Evolutionary conservation across 495 filamentous ascomycete genomes (phyloP), one percentile per base, ranked within the genome.

Genomic region (Trichoderma orchidacearum): DNA sequence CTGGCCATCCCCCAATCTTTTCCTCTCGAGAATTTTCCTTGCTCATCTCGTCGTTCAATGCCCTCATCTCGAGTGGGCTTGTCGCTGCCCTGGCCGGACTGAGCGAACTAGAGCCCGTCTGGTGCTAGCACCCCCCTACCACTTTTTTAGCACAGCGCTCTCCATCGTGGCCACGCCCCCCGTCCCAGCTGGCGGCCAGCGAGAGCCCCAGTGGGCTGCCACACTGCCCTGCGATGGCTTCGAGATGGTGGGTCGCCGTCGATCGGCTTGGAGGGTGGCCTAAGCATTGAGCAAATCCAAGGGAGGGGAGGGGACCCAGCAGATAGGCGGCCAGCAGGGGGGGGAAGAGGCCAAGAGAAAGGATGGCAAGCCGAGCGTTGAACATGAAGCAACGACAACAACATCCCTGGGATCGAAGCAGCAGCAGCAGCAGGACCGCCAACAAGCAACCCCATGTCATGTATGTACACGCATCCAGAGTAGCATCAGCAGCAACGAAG

Each of bases 381-480:
- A n/a, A n/a, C n/a, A n/a, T n/a, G n/a, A n/a, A n/a, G n/a, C n/a
- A n/a, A n/a, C n/a, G n/a, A n/a, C 41, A 48, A 48, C 41, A 25
- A 23, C 41, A 9, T 23, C 23, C 11, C 41, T 11, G 41, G 21
- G 13, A 48, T 23, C 41, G 23, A 23, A 48, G 27, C 41, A 18
- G 21, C 18, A 12, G 36, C 36, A n/a, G n/a, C 3, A 45, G 36
- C 36, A 18, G 21, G 5, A 48, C 18, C 41, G 27, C 41, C 41
- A 48, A 48, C 41, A 48, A 48, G 41, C 41, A 48, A 23, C 41
- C 41, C 41, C 41, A 48, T 48, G n/a, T n/a, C n/a, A n/a, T n/a
- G n/a, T n/a, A n/a, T n/a, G n/a, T n/a, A n/a, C n/a, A n/a, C n/a
- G n/a, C n/a, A n/a, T n/a, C n/a, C n/a, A n/a, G n/a, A n/a, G n/a